phyloP scores from a whole-genome alignment of 2,329 filamentous ascomycete genomes.

The Apiospora malaysiana region DNA sequence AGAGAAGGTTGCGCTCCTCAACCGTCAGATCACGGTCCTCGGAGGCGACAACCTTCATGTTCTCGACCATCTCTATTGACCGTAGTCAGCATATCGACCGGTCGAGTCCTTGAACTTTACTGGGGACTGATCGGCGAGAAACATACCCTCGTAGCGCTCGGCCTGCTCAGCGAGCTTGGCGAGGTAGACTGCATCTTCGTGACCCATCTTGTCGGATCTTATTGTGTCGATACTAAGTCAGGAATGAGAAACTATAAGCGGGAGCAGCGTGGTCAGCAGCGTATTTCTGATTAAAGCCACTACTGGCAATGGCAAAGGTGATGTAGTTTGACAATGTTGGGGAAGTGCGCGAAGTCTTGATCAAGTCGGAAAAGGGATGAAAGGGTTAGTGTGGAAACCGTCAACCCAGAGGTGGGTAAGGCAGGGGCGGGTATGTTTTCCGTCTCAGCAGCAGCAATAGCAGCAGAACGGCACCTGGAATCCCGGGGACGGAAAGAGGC shows the following conservation, averaged over 20 bases:
- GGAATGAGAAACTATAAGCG: conserved; percentile 15
- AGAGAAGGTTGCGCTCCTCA: conserved; percentile 96
- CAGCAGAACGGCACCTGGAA: not conserved
- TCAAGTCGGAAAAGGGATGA: conserved; percentile 1
- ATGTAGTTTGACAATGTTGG: conserved; percentile 10
- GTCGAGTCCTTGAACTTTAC: not conserved
- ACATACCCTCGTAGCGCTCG: conserved; percentile 98
- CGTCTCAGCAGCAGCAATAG: not conserved
- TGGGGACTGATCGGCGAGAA: not conserved
- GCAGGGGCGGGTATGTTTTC: not conserved
- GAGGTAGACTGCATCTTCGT: conserved; percentile 99
- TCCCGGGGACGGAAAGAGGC: not conserved
- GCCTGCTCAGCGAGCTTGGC: conserved; percentile 99
- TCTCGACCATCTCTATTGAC: conserved; percentile 92
- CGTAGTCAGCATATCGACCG: conserved; percentile 9
- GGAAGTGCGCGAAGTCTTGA: conserved; percentile 14
- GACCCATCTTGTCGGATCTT: conserved; percentile 79
- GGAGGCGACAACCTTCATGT: conserved; percentile 98
- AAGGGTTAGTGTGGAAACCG: conserved; percentile 3
- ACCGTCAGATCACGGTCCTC: conserved; percentile 84
- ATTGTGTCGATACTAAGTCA: conserved; percentile 30
- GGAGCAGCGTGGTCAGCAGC: conserved; percentile 9
- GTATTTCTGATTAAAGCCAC: conserved; percentile 12
- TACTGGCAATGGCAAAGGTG: not conserved
- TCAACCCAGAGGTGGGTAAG: conserved; percentile 3